phyloP scores from a whole-genome alignment of 768 basidiomycete genomes.

The Naganishia randhawae region DNA sequence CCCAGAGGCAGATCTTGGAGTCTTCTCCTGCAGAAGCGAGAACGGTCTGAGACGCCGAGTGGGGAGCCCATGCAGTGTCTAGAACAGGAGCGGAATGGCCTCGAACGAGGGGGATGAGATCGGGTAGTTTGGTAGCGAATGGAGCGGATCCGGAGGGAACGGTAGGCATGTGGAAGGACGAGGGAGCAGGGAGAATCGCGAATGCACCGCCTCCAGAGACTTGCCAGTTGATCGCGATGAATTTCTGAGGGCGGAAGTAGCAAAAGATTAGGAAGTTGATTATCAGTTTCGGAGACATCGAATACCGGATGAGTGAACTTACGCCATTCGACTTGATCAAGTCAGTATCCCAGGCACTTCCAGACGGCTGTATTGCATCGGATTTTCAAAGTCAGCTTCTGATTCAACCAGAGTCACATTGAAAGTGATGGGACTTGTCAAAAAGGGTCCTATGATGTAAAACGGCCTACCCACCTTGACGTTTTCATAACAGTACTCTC shows the following conservation, averaged over 20 bases:
- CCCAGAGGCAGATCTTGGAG: slow-evolving; percentile 88
- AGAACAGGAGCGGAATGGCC: slow-evolving; percentile 60
- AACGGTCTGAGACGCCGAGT: slow-evolving; percentile 67
- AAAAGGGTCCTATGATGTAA: background rate
- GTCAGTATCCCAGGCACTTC: slow-evolving; percentile 95
- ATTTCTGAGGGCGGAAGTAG: slow-evolving; percentile 56
- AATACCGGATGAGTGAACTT: slow-evolving; percentile 40
- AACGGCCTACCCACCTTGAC: slow-evolving; percentile 29
- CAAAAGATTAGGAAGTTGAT: background rate
- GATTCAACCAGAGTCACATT: background rate
- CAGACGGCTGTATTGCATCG: slow-evolving; percentile 60
- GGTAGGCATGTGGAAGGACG: slow-evolving; percentile 60
- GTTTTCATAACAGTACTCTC: slow-evolving; percentile 52
- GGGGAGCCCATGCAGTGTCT: slow-evolving; percentile 95
- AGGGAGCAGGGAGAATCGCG: slow-evolving; percentile 73
- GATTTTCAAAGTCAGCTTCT: slow-evolving; percentile 43
- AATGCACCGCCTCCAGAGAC: slow-evolving; percentile 61
- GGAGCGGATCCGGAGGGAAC: slow-evolving; percentile 50
- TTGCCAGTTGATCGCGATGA: slow-evolving; percentile 91
- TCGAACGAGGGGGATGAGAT: slow-evolving; percentile 84
- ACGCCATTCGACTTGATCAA: slow-evolving; percentile 79
- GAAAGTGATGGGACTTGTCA: background rate
- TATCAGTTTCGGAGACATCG: background rate
- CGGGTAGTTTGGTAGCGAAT: slow-evolving; percentile 77
- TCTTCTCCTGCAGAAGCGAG: slow-evolving; percentile 93